Conservation (phyloP, 108 stramenopile genomes). For the Skeletonema menzelii region DNA sequence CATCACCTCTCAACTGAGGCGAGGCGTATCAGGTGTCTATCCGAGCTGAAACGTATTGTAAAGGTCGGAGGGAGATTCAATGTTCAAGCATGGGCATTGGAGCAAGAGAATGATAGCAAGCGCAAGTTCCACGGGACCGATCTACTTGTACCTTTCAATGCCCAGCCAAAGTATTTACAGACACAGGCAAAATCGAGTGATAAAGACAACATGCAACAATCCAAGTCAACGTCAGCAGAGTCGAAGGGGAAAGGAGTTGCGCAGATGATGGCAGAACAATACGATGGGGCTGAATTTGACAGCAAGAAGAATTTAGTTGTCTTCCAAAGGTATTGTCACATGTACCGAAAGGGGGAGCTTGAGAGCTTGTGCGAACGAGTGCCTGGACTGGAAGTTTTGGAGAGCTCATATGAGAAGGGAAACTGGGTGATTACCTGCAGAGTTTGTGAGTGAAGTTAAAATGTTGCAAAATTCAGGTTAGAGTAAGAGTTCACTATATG, state of each 20-base stretch:
- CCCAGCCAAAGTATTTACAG: constrained; percentile 82
- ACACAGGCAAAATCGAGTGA: constrained; percentile 18
- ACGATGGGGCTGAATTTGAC: constrained; percentile 78
- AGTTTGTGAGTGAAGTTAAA: not conserved
- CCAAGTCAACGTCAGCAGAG: not conserved
- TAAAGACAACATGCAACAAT: not conserved
- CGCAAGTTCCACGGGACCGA: constrained; percentile 89
- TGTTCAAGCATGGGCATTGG: constrained; percentile 97
- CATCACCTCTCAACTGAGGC: constrained; percentile 93
- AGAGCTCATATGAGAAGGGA: constrained; percentile 79
- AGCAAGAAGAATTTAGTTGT: constrained; percentile 88
- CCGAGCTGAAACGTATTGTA: constrained; percentile 85
- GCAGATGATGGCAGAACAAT: constrained; percentile 69
- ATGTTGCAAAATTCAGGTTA: not conserved
- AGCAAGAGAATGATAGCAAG: constrained; percentile 84
- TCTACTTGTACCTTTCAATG: constrained; percentile 97
- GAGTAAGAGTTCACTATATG: not conserved
- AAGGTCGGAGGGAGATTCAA: constrained; percentile 84
- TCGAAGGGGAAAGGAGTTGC: constrained; percentile 66
- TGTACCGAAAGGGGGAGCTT: constrained; percentile 94
- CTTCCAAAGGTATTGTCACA: constrained; percentile 97
- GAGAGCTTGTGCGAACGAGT: constrained; percentile 72
- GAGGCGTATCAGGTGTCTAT: constrained; percentile 82
- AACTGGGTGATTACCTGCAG: constrained; percentile 35
- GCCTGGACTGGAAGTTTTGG: constrained; percentile 52